Conservation (phyloP, 345 rosid species). For the Sapria himalayana region DNA sequence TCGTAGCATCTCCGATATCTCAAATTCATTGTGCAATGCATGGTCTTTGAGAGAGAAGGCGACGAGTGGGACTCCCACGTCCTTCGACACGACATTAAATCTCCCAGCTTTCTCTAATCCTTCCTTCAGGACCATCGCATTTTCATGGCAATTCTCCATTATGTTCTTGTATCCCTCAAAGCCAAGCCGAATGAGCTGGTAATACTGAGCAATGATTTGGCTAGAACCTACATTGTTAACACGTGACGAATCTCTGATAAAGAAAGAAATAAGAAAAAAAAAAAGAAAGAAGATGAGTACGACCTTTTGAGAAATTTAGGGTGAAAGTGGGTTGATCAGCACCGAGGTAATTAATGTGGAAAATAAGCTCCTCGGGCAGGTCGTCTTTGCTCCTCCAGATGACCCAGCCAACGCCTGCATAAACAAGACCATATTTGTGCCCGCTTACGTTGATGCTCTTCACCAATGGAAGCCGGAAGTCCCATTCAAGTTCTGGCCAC, state of each 20-base stretch:
- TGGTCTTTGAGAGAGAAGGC: conserved; percentile 79
- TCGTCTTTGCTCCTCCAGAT: conserved; percentile 72
- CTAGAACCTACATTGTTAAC: conserved; percentile 37
- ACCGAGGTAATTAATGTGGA: conserved; percentile 87
- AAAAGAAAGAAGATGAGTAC: conserved; percentile 3
- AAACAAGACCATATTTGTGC: conserved; percentile 77
- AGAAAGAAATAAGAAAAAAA: not conserved
- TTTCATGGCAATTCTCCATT: conserved; percentile 76
- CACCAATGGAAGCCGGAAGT: conserved; percentile 70
- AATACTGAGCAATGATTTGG: conserved; percentile 81
- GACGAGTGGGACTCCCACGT: conserved; percentile 64
- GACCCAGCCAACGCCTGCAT: conserved; percentile 92
- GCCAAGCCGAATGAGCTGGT: conserved; percentile 77
- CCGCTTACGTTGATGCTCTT: conserved; percentile 86
- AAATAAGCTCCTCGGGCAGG: conserved; percentile 85
- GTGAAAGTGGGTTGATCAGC: conserved; percentile 93
- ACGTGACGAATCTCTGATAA: no score
- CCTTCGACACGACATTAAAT: conserved; percentile 65
- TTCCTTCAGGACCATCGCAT: conserved; percentile 43
- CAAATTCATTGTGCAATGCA: conserved; percentile 44
- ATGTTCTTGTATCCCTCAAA: conserved; percentile 67
- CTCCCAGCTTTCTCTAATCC: conserved; percentile 58
- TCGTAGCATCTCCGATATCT: conserved; percentile 57
- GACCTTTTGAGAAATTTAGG: conserved; percentile 86
- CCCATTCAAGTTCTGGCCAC: conserved; percentile 89